phyloP scores from a whole-genome alignment of 768 basidiomycete genomes.

The Royoungia palumana region DNA sequence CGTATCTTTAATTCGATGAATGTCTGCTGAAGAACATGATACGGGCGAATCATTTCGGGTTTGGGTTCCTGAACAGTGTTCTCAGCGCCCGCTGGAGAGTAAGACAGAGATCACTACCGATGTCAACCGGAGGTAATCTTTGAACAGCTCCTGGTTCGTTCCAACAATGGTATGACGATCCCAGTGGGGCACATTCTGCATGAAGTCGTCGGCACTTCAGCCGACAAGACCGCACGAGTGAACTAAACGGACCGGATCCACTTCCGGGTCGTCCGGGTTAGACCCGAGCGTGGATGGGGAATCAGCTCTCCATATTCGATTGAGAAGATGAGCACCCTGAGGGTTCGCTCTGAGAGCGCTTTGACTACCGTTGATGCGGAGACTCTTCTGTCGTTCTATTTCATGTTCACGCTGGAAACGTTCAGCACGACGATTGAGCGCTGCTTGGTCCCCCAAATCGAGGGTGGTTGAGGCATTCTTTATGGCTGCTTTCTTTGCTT shows the following conservation, averaged over 20 bases:
- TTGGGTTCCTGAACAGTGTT: conserved; percentile 76
- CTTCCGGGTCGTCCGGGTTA: conserved; percentile 65
- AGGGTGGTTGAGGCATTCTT: conserved; percentile 35
- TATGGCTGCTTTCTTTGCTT: conserved; percentile 55
- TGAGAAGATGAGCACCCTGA: conserved; percentile 53
- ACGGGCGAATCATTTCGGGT: conserved; percentile 90
- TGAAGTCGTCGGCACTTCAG: conserved; percentile 7
- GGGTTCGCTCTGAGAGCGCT: conserved; percentile 42
- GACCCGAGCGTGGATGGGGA: conserved; percentile 48
- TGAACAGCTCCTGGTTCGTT: conserved; percentile 84
- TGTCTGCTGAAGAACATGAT: conserved; percentile 78
- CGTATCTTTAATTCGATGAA: conserved; percentile 81
- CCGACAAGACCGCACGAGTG: not conserved
- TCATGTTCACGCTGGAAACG: conserved; percentile 92
- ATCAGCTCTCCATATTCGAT: conserved; percentile 39
- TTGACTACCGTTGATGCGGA: conserved; percentile 31
- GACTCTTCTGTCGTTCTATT: conserved; percentile 66
- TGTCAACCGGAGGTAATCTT: conserved; percentile 92
- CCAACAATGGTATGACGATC: conserved; percentile 95
- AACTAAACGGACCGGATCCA: conserved; percentile 55
- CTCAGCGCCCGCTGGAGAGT: conserved; percentile 3
- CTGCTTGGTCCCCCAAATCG: conserved; percentile 64
- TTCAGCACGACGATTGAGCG: conserved; percentile 73
- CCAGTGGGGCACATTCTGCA: conserved; percentile 94
- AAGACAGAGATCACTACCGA: conserved; percentile 49